Evolutionary conservation across 768 basidiomycete species (phyloP), one percentile per base, ranked within the genome.

Genomic region (Boletus rufocinnamomeus): DNA sequence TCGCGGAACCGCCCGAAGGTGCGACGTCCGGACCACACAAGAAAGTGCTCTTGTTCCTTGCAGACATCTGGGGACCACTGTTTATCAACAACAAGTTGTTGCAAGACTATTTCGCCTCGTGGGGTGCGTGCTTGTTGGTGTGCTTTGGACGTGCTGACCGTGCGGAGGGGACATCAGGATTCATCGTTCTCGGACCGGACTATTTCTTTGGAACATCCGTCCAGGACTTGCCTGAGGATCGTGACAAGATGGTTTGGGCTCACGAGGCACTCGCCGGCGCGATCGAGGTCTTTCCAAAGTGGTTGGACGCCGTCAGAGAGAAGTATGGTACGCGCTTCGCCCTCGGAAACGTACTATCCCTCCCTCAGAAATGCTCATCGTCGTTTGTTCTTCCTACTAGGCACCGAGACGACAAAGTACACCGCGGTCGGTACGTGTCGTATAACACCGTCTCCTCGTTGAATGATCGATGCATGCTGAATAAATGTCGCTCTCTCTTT

Each of bases 71-170:
- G 30, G 30, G 30, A 11, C 30, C 30, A 1, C 30, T 32, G 30
- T 32, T 32, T 6, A 16, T 84, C 53, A 87, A 86, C 65, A 81
- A 82, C 48, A 69, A 84, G 66, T 68, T 87, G 5, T 51, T 87
- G 5, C 83, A 85, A 64, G 85, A 88, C 65, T 86, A 80, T 56
- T 85, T 82, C 55, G 84, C 87, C 2, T 73, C 80, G 2, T 72
- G 78, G n/a, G 86, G 86, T 86, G 37, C 2, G 73, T 65, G 23
- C 32, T 10, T 10, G 17, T 25, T 32, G 4, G 48, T 32, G 30
- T 32, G 30, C 30, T 32, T 32, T 3, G 30, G 30, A 23, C 16
- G 45, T 27, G 17, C 25, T 63, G 50, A 53, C 30, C 28, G 28
- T 28, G 28, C 7, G 28, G 17, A 0, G 48, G 45, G 13, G 17